These are phyloP conservation scores for Hypoxylon sp. DNA, from an alignment of 2,329 filamentous ascomycete species.

Conservation along the genomic window DNA sequence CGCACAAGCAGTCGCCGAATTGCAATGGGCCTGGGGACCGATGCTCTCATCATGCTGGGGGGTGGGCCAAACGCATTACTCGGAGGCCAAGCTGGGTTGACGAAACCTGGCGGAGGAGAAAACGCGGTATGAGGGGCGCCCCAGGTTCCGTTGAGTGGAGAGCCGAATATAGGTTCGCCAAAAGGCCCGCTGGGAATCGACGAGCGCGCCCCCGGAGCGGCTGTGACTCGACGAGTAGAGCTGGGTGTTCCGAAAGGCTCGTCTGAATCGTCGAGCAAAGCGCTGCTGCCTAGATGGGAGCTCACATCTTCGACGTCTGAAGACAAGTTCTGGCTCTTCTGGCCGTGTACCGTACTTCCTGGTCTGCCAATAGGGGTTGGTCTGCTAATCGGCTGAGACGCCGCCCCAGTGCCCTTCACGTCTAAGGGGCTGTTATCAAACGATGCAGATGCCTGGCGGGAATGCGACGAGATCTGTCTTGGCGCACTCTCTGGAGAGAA, in stretches of 20 bases:
- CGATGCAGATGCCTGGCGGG: conserved; percentile 76
- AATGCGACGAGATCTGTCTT: conserved; percentile 64
- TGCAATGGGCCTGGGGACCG: conserved; percentile 70
- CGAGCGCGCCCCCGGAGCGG: conserved; percentile 58
- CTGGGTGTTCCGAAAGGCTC: conserved; percentile 56
- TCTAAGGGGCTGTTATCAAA: conserved; percentile 61
- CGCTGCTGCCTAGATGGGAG: conserved; percentile 87
- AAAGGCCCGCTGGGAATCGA: conserved; percentile 55
- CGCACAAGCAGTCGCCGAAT: conserved; percentile 79
- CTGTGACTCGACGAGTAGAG: conserved; percentile 57
- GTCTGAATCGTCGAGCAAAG: conserved; percentile 79
- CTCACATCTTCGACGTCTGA: conserved; percentile 75
- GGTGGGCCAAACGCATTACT: conserved; percentile 45
- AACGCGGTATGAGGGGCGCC: conserved; percentile 50
- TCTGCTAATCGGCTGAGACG: conserved; percentile 77
- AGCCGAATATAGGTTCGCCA: conserved; percentile 51
- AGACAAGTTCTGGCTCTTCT: conserved; percentile 50
- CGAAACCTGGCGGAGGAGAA: conserved; percentile 58
- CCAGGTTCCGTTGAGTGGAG: conserved; percentile 48
- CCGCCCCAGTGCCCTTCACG: conserved; percentile 47
- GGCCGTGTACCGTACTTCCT: conserved; percentile 71
- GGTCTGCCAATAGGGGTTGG: conserved; percentile 90
- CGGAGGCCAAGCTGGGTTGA: conserved; percentile 48
- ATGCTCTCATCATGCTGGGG: conserved; percentile 50
- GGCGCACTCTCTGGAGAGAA: conserved; percentile 49